phyloP scores from a whole-genome alignment of 768 basidiomycete species.

The Phanerodontia chrysosporium region DNA sequence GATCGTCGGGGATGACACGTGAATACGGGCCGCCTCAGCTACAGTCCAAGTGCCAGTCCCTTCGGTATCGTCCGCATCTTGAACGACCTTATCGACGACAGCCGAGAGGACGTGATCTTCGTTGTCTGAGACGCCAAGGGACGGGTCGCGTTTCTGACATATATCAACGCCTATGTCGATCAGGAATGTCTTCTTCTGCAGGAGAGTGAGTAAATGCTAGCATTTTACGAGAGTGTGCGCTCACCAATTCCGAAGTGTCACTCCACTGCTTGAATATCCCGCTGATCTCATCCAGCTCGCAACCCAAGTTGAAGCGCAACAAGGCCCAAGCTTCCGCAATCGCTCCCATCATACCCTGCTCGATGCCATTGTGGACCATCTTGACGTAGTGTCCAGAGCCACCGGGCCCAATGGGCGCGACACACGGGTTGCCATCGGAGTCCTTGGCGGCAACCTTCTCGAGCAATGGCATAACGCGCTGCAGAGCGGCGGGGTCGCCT shows the following conservation, averaged over 20 bases:
- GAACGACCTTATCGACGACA: conserved; percentile 90
- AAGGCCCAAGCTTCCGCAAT: conserved; percentile 99
- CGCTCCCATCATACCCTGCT: conserved; percentile 99
- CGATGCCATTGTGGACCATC: conserved; percentile 99
- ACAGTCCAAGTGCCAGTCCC: conserved; percentile 99
- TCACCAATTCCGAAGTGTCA: conserved; percentile 64
- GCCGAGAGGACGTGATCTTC: conserved; percentile 93
- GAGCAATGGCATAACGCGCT: conserved; percentile 95
- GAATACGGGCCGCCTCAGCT: conserved; percentile 84
- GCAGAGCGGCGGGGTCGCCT: conserved; percentile 92
- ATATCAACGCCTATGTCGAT: conserved; percentile 98
- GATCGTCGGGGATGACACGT: conserved; percentile 46
- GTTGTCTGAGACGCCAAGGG: conserved; percentile 29
- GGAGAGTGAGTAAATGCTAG: neutral
- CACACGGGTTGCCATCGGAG: conserved; percentile 85
- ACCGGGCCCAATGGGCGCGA: conserved; percentile 98
- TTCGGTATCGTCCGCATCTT: conserved; percentile 90
- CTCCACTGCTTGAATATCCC: conserved; percentile 95
- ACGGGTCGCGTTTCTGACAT: conserved; percentile 52
- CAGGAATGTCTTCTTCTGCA: conserved; percentile 76
- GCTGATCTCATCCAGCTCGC: conserved; percentile 84
- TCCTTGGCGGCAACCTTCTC: conserved; percentile 95
- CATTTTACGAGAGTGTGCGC: conserved; percentile 47
- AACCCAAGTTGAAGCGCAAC: conserved; percentile 90
- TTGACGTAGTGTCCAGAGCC: conserved; percentile 98